Evolutionary conservation across 805 yeast species (phyloP).

Genomic region (Lipomyces kockii): DNA sequence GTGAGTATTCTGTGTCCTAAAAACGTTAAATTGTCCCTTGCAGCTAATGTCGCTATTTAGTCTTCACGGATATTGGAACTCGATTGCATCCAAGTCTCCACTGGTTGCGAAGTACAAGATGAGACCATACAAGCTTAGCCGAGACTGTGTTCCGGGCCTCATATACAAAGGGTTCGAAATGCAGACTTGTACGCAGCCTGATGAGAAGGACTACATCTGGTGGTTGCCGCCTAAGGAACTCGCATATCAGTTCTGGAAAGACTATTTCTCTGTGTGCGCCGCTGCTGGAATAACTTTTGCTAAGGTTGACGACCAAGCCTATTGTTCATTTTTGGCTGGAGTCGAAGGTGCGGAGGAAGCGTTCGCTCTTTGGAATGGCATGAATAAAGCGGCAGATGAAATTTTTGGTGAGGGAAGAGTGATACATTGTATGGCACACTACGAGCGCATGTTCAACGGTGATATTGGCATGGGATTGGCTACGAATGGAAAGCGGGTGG

Average conservation of each 20-base stretch:
- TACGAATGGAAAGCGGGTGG: constrained; percentile 4
- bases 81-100: constrained; percentile 1
- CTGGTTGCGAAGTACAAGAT: neutral
- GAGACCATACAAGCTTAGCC: neutral
- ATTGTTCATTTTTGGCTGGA: constrained; percentile 7
- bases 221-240: constrained; percentile 15
- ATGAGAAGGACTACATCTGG: constrained; percentile 12
- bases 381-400: constrained; percentile 12
- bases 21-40: too few relatives aligned
- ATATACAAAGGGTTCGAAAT: neutral
- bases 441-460: constrained; percentile 12
- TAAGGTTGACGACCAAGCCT: constrained; percentile 15
- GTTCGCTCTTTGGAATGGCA: constrained; percentile 14
- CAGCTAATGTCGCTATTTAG: neutral
- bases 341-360: constrained; percentile 15
- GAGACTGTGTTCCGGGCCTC: constrained; percentile 3
- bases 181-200: constrained; percentile 6
- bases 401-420: constrained; percentile 9
- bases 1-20: neutral
- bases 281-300: constrained; percentile 12
- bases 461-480: constrained; percentile 10
- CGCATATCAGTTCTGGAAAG: constrained; percentile 13
- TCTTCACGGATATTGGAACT: constrained; percentile 2
- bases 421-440: constrained; percentile 17
- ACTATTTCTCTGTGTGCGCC: constrained; percentile 10